These are phyloP conservation scores for Dryadomyces sulphureus DNA, from an alignment of 2,329 filamentous ascomycete species.

Conservation along the genomic window DNA sequence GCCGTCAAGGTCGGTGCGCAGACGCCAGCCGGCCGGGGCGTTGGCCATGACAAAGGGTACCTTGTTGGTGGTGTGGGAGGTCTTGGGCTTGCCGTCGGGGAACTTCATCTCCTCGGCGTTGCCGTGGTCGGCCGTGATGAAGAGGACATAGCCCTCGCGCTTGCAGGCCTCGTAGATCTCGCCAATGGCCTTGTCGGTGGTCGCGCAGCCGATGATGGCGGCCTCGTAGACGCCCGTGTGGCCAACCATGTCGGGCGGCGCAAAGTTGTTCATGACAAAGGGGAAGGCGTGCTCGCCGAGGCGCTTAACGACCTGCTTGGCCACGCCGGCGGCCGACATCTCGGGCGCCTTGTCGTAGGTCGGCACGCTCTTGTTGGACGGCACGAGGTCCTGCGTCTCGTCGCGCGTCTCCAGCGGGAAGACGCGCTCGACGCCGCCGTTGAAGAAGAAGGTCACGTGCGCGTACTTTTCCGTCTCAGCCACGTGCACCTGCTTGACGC, in stretches of 20 bases:
- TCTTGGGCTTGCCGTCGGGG: conserved; percentile 90
- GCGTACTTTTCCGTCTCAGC: conserved; percentile 99
- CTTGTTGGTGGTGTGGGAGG: conserved; percentile 93
- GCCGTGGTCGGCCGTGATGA: conserved; percentile 92
- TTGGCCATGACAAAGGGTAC: conserved; percentile 98
- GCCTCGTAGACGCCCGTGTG: conserved; percentile 97
- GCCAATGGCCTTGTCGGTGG: conserved; percentile 89
- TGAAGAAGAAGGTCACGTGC: conserved; percentile 99
- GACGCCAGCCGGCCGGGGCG: conserved; percentile 73
- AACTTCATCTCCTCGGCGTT: conserved; percentile 99
- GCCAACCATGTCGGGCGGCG: conserved; percentile 97
- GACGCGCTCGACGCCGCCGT: conserved; percentile 92
- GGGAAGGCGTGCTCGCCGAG: conserved; percentile 76
- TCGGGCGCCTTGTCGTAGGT: conserved; percentile 92
- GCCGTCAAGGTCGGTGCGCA: conserved; percentile 62
- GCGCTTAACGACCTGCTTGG: conserved; percentile 77
- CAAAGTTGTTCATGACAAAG: conserved; percentile 99
- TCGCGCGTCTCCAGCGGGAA: conserved; percentile 87
- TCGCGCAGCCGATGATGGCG: conserved; percentile 66
- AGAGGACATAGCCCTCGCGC: conserved; percentile 81
- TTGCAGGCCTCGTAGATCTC: conserved; percentile 88
- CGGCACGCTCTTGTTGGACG: conserved; percentile 76
- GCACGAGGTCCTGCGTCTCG: conserved; percentile 61
- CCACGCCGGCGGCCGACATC: conserved; percentile 89
- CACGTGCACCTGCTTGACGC: conserved; percentile 83